A percentile compares a stretch with the other conserved stretches of the same genome.
Conservation (phyloP, 352 stramenopile species). For the Blastocystis sp. region DNA sequence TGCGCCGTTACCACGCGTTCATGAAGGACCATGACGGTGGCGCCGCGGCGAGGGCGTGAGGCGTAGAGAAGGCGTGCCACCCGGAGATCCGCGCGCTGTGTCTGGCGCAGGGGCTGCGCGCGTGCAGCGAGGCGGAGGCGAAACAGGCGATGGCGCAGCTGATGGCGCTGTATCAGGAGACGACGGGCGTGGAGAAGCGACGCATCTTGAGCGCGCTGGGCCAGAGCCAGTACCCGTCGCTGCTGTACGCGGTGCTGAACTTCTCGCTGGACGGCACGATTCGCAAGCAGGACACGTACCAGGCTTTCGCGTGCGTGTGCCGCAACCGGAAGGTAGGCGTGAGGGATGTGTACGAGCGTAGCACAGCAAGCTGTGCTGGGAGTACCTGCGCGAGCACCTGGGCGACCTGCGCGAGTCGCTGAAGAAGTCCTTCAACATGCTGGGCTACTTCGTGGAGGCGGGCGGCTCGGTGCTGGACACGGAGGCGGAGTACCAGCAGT, state of each 20-base stretch:
- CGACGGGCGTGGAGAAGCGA: slow-evolving; percentile 44
- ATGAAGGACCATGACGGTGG: slow-evolving; percentile 24
- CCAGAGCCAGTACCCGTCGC: slow-evolving; percentile 72
- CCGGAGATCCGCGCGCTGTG: slow-evolving; percentile 34
- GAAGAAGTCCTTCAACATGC: slow-evolving; percentile 64
- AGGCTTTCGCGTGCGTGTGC: slow-evolving; percentile 75
- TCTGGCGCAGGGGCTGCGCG: slow-evolving; percentile 75
- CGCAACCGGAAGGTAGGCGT: slow-evolving; percentile 73
- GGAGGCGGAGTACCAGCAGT: slow-evolving; percentile 2
- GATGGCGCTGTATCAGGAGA: slow-evolving; percentile 74
- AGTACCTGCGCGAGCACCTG: slow-evolving; percentile 77
- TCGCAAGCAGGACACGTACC: slow-evolving; percentile 76
- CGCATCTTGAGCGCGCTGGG: slow-evolving; percentile 75
- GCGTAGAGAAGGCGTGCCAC: slow-evolving; percentile 36
- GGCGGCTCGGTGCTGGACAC: slow-evolving; percentile 45
- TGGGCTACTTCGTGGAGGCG: slow-evolving; percentile 63
- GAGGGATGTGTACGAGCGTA: neutral
- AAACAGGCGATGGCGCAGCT: slow-evolving; percentile 76
- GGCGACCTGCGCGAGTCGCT: slow-evolving; percentile 73
- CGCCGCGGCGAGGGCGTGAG: neutral
- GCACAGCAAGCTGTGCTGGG: slow-evolving; percentile 75
- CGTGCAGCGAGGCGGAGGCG: slow-evolving; percentile 75
- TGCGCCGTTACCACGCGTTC: slow-evolving; percentile 12
- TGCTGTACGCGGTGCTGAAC: slow-evolving; percentile 77
- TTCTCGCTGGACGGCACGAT: slow-evolving; percentile 76